Percentiles rank a stretch among this genome's conserved stretches.
Conservation (phyloP, 306 rosid genomes). For the Malus sieversii region DNA sequence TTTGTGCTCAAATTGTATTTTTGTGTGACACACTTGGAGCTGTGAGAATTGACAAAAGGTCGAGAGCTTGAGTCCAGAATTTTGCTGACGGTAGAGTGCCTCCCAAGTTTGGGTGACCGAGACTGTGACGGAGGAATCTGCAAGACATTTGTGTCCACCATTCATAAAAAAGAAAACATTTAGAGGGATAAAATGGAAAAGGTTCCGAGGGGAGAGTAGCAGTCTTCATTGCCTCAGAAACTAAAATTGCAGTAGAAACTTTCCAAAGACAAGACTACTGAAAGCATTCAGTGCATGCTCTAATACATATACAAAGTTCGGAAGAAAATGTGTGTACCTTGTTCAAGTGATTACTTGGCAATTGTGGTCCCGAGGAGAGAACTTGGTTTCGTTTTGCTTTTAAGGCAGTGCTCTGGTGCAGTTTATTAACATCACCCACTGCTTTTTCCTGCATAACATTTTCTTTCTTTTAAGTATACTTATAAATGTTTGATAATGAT, state of each 20-base stretch:
- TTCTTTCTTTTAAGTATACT: neutral
- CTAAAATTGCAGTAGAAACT: neutral
- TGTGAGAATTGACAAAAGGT: conserved; percentile 32
- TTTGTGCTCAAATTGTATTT: conserved; percentile 20
- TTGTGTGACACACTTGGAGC: conserved; percentile 24
- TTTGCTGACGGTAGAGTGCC: conserved; percentile 28
- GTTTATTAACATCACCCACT: conserved; percentile 30
- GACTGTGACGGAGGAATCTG: conserved; percentile 38
- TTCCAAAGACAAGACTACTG: neutral
- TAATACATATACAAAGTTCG: neutral
- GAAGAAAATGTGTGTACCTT: conserved; percentile 36
- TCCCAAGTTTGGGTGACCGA: conserved; percentile 37
- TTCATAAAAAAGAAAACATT: neutral
- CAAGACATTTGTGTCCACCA: neutral
- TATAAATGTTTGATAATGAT: neutral
- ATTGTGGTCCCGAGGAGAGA: conserved; percentile 22
- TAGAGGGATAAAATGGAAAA: neutral
- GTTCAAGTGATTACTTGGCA: conserved; percentile 25
- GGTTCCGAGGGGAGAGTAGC: neutral
- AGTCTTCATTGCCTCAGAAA: neutral
- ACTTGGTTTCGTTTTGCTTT: conserved; percentile 40
- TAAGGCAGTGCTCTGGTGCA: conserved; percentile 26
- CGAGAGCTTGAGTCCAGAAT: conserved; percentile 20
- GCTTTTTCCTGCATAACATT: conserved; percentile 38
- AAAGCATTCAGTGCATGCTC: neutral